These are phyloP conservation scores for Vaccinium corymbosum DNA, from an alignment of 148 eudicot genomes.

Conservation along the genomic window DNA sequence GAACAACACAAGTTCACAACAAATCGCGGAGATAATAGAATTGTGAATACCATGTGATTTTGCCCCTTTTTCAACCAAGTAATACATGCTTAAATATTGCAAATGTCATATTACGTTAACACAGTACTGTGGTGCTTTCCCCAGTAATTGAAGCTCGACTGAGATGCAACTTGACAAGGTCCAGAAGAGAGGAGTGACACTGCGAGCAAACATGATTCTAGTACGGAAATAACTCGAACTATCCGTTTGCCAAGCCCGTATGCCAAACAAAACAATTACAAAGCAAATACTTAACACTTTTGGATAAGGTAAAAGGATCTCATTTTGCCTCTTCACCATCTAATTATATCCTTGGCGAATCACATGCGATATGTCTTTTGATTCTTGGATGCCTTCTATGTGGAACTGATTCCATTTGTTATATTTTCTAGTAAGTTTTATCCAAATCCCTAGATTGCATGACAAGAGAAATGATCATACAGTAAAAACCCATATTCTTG, in stretches of 20 bases:
- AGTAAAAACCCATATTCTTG: not conserved
- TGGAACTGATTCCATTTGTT: not conserved
- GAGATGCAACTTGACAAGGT: slow-evolving; percentile 1
- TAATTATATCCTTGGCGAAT: not conserved
- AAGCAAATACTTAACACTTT: not conserved
- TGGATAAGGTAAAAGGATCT: not conserved
- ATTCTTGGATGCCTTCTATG: not conserved
- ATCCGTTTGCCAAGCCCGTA: not conserved
- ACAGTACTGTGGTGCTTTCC: not conserved
- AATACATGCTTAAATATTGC: not conserved
- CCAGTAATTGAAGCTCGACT: not conserved
- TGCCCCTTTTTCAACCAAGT: not conserved
- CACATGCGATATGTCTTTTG: not conserved
- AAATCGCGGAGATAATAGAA: not conserved
- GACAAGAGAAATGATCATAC: not conserved
- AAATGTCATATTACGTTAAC: not conserved
- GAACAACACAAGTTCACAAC: not conserved
- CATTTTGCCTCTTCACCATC: not conserved
- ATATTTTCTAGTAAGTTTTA: not conserved
- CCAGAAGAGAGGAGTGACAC: not conserved
- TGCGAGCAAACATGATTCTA: not conserved
- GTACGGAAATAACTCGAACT: not conserved
- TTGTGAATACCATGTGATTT: too few relatives aligned
- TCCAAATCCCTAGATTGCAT: not conserved
- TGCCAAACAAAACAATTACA: not conserved